Base-by-base conservation (phyloP, 2,329 filamentous ascomycete species). In the Fusarium sp. region DNA sequence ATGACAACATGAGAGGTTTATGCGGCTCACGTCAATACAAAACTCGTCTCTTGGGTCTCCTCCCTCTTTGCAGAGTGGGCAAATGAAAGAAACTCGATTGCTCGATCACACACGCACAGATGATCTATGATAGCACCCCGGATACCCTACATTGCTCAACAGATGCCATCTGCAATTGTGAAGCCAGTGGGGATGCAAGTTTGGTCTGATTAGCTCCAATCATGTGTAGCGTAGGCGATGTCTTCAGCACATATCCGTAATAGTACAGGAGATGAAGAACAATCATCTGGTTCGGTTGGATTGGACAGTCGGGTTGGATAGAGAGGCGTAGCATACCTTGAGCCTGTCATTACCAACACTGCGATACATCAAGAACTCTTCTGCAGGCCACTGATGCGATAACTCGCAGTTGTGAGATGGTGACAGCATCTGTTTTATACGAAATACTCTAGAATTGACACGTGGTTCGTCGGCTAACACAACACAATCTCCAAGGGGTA, bases 401-500 rank as follows among this genome's bases (percentile, higher is more conserved):
- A 20, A 28, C 23, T 26, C 29, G 18, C 21, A n/a, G 6, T 20
- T 31, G 26, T 16, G 16, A 38, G 24, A 44, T 46, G 49, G 37
- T 41, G 39, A 44, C 53, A 42, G 23, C 31, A 38, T 52, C 23
- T 39, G 52, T 23, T 41, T 59, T 50, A 37, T 46, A 60, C 44
- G 35, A 39, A 18, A 37, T 46, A 20, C 47, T 41, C 23, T 26
- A 28, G 35, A 52, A 24, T 33, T 48, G 31, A 52, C 41, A 66
- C 41, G 57, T 55, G 46, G 63, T 46, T 58, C 38, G 23, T 35
- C 55, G 49, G 50, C 49, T 26, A 63, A 59, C 28, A 50, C 47
- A 72, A 50, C 48, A 66, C 64, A 68, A 66, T 74, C 55, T 53
- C 68, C 57, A 74, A 68, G 46, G 52, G 70, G 66, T 63, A 71